Conservation (phyloP, 169 alveolate genomes). For the Plasmodium cynomolgi region DNA sequence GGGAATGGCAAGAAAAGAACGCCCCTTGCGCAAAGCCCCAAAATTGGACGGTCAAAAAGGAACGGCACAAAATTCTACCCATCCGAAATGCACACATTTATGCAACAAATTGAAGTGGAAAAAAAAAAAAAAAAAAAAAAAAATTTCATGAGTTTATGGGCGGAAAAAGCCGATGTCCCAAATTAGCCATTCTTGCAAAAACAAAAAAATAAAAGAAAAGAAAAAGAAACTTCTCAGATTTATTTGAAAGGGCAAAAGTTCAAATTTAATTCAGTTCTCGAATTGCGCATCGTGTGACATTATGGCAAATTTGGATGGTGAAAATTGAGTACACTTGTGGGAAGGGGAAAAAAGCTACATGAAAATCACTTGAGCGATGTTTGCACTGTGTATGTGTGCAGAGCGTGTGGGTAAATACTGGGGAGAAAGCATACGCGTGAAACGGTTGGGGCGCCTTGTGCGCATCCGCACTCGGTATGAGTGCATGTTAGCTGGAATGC, state of each 20-base stretch:
- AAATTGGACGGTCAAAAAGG: background rate
- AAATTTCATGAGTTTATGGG: background rate
- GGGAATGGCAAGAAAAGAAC: background rate
- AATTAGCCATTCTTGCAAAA: background rate
- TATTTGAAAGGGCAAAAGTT: background rate
- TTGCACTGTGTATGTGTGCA: background rate
- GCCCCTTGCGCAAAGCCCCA: background rate
- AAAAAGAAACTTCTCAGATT: background rate
- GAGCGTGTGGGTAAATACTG: background rate
- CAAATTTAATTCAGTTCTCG: background rate
- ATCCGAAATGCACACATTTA: background rate
- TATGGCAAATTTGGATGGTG: background rate
- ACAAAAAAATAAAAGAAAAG: background rate
- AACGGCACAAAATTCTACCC: background rate
- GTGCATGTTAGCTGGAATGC: background rate
- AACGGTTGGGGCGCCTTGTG: background rate
- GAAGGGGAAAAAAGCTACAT: background rate
- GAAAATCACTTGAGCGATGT: background rate
- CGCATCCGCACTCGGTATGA: background rate
- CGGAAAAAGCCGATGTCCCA: background rate
- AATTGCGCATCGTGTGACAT: background rate
- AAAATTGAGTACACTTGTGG: background rate
- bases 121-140: background rate
- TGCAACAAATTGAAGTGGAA: background rate
- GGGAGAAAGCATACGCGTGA: background rate